Evolutionary conservation across 345 rosid genomes (phyloP), one percentile per base, ranked within the genome.

Genomic region (Murraya koenigii): DNA sequence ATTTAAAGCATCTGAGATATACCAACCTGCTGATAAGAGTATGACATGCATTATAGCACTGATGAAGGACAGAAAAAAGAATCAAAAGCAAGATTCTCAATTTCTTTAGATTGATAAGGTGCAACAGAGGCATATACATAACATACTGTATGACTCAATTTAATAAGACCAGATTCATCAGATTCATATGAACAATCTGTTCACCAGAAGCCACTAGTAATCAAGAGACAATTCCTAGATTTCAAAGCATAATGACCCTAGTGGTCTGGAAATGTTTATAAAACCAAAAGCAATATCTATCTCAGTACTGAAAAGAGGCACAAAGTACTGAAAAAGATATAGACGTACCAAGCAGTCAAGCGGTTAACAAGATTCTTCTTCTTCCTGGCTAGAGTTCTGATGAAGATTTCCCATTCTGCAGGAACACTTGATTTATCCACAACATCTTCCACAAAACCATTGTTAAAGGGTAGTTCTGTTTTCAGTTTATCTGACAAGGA

Each of bases 391-490:
- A 93, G 80, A 75, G 88, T 75, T 81, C 83, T 82, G 13, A 86
- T 75, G 72, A 91, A 88, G 78, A 89, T 75, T 83, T 84, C 80
- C 97, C 97, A 93, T 78, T 93, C 99, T 76, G 78, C 77, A 47
- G 97, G 89, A 82, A 88, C 77, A 69, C 84, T 90, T 65, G 78
- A 66, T 65, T 77, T 72, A 74, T 65, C 56, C 7, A 79, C 64
- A 75, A 32, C 81, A 83, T 75, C 73, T 47, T 82, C 85, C 72
- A 71, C 61, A 65, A 28, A 38, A 68, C 70, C 79, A 71, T 86
- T 80, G 30, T 76, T 72, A 75, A 38, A 66, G 64, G 78, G 20
- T 47, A 33, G 59, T 33, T 80, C 85, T 36, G 38, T 77, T 39
- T 72, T 79, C 70, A 70, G 78, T 72, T 74, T 77, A 72, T 82